Percentiles rank a stretch among this genome's conserved stretches.
phyloP scores from a whole-genome alignment of 1,139 yeast genomes.

The Geotrichum australiense region DNA sequence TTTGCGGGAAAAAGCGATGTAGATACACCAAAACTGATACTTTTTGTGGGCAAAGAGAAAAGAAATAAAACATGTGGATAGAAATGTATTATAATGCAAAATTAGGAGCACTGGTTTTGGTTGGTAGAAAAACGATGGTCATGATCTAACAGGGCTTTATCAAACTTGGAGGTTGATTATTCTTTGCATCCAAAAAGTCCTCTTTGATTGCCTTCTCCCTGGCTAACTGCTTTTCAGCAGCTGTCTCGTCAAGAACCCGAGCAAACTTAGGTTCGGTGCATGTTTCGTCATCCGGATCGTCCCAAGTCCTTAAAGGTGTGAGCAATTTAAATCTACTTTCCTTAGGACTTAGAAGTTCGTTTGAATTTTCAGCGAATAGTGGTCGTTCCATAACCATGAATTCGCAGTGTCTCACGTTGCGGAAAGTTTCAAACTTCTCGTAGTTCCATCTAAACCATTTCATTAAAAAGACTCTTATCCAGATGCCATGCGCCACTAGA shows the following conservation, averaged over 20 bases:
- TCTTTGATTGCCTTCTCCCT: slow-evolving; percentile 15
- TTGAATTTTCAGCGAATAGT: slow-evolving; percentile 25
- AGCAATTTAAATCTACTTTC: slow-evolving; percentile 26
- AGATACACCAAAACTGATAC: neutral
- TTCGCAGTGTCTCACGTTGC: slow-evolving; percentile 79
- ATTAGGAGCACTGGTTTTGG: too few species aligned
- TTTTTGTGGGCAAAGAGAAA: neutral
- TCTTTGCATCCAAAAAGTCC: slow-evolving; percentile 12
- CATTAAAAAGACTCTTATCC: slow-evolving; percentile 89
- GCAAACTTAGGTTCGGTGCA: slow-evolving; percentile 14
- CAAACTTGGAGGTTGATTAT: slow-evolving; percentile 6
- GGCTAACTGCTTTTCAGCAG: slow-evolving; percentile 15
- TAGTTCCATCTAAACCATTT: slow-evolving; percentile 90
- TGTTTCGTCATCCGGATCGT: slow-evolving; percentile 25
- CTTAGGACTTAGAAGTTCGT: slow-evolving; percentile 15
- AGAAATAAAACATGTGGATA: neutral
- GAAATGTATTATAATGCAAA: too few species aligned
- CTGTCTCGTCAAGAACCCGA: slow-evolving; percentile 13
- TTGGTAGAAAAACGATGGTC: too few species aligned
- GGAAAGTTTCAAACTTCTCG: slow-evolving; percentile 75
- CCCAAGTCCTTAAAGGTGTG: slow-evolving; percentile 34
- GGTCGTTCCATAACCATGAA: slow-evolving; percentile 68
- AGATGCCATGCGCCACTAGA: slow-evolving; percentile 85
- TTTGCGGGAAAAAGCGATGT: too few species aligned
- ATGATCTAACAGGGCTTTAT: too few species aligned